Evolutionary conservation across 768 basidiomycete species (phyloP).

Genomic region (Asterophora parasitica): DNA sequence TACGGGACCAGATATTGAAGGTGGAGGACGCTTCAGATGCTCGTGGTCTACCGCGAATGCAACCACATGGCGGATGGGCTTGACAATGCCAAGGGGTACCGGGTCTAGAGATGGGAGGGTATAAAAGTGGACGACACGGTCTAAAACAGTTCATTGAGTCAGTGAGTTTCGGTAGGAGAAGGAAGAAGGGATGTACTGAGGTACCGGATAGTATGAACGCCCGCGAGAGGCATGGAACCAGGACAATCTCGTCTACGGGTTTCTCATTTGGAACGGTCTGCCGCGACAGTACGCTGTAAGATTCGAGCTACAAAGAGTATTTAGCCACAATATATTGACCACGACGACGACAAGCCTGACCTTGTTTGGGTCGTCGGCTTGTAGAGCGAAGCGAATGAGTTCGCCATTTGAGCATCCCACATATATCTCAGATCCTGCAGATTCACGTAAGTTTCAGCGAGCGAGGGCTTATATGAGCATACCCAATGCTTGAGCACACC

Average conservation of each 20-base stretch:
- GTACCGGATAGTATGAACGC: constrained; percentile 74
- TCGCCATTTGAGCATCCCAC: constrained; percentile 84
- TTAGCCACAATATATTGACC: not conserved
- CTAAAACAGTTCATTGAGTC: constrained; percentile 23
- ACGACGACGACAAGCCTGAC: constrained; percentile 24
- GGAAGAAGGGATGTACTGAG: constrained; percentile 17
- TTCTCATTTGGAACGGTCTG: constrained; percentile 66
- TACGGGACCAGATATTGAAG: constrained; percentile 32
- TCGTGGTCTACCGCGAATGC: constrained; percentile 80
- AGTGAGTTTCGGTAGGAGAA: constrained; percentile 10
- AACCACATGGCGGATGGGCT: constrained; percentile 76
- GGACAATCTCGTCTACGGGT: constrained; percentile 74
- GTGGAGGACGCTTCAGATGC: constrained; percentile 50
- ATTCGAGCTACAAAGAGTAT: constrained; percentile 37
- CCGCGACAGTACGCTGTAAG: constrained; percentile 64
- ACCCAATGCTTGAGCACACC: constrained; percentile 61
- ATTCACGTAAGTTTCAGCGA: not conserved
- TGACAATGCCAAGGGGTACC: constrained; percentile 52
- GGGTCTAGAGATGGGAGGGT: constrained; percentile 77
- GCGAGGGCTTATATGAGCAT: constrained; percentile 8
- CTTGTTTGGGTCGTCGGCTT: constrained; percentile 48
- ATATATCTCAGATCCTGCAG: constrained; percentile 76
- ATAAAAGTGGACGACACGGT: constrained; percentile 72
- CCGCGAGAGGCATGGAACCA: constrained; percentile 72
- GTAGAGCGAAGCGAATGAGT: constrained; percentile 73